These are phyloP conservation scores for Coelastrella sp. DNA, from an alignment of 139 green algal genomes.

Conservation along the genomic window DNA sequence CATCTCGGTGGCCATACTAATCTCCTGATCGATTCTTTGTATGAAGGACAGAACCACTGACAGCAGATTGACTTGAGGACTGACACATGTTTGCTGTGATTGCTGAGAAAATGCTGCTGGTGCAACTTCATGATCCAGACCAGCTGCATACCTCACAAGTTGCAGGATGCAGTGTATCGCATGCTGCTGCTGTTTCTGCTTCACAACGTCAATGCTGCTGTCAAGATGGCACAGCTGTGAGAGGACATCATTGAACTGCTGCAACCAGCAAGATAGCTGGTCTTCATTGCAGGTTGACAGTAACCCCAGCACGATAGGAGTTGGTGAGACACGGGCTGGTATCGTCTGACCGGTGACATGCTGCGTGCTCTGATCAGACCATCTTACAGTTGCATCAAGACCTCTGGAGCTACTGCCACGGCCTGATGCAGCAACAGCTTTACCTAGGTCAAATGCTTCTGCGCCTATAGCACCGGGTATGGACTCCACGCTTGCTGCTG, in stretches of 20 bases:
- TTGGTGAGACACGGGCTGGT: too few species aligned
- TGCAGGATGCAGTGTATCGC: not conserved
- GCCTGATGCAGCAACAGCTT: slow-evolving; percentile 5
- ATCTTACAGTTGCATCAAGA: not conserved
- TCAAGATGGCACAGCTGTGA: not conserved
- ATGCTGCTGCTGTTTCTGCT: not conserved
- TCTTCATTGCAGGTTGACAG: too few species aligned
- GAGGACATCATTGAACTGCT: not conserved
- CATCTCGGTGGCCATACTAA: too few species aligned
- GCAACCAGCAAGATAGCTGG: not conserved
- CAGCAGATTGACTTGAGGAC: not conserved
- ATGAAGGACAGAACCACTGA: not conserved
- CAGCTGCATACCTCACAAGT: not conserved
- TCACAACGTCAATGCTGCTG: not conserved
- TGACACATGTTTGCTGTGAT: not conserved
- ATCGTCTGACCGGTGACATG: too few species aligned
- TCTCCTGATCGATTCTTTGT: too few species aligned
- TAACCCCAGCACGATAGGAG: too few species aligned
- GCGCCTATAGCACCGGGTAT: too few species aligned
- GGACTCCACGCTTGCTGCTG: too few species aligned
- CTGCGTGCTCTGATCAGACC: not conserved
- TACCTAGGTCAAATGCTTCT: not conserved
- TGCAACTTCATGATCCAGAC: not conserved
- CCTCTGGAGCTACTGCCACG: slow-evolving; percentile 33
- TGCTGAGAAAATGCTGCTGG: slow-evolving; percentile 15